Evolutionary conservation across 345 rosid genomes (phyloP), one percentile per base, ranked within the genome.

Genomic region (Brassica rapa): DNA sequence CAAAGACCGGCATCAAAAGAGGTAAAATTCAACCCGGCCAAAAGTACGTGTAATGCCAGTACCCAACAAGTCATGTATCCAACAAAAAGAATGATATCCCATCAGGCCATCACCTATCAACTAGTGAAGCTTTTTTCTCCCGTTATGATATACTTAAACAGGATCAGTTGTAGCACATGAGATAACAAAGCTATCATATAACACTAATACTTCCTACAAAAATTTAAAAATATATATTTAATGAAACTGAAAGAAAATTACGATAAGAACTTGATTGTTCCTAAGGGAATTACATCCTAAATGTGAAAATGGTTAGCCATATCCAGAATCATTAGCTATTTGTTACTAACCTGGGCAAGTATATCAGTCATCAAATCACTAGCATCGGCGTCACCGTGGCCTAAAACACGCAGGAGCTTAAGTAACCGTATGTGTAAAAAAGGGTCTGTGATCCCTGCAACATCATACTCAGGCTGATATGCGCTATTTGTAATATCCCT

Each of bases 301-400:
- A 41, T 6, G 41, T 80, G 72, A 62, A 56, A 27, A 64, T 70
- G 15, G 24, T 63, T n/a, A 63, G 60, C 65, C 27, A 57, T 56
- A 75, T 63, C 43, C 76, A 57, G 14, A 39, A 69, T 74, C 64
- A 30, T 46, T 29, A 21, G 19, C 49, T 32, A 66, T 43, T 66
- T 19, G 32, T 56, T 72, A 70, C 80, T 75, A 65, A 93, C 99
- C 96, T 93, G 99, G 23, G 99, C 98, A 75, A 96, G 98, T 78
- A 96, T 91, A 86, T 96, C 99, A 81, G 93, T 96, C 99, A 96
- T 96, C 80, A 82, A 67, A 76, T 96, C 99, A 85, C 99, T 96
- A 69, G 96, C 90, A 83, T 90, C 93, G 12, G 89, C 86, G 77
- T 96, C 99, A 83, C 98, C 97, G 24, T 96, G 97, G 49, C 99